phyloP scores from a whole-genome alignment of 441 rosid species.

The Lepidium campestre region DNA sequence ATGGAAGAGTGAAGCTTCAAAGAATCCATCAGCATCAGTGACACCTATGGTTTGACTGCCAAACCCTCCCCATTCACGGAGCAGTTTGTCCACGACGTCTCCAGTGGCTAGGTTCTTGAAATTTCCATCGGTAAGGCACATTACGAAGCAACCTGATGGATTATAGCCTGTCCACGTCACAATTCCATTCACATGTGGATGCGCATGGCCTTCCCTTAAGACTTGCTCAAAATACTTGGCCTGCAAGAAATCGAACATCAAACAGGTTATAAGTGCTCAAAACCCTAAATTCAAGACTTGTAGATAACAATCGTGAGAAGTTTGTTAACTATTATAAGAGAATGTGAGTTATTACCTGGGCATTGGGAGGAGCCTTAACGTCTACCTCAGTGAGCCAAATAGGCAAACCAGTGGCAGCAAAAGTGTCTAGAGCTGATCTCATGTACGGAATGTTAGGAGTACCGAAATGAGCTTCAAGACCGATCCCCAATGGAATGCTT shows the following conservation, averaged over 20 bases:
- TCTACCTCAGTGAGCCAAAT: constrained; percentile 83
- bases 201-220: constrained; percentile 50
- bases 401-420: constrained; percentile 49
- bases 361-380: constrained; percentile 27
- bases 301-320: too few species aligned
- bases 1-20: constrained; percentile 40
- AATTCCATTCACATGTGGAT: constrained; percentile 48
- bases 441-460: constrained; percentile 52
- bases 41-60: constrained; percentile 7
- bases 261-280: background rate
- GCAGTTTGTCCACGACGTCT: constrained; percentile 49
- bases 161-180: constrained; percentile 42
- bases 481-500: constrained; percentile 40
- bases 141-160: constrained; percentile 37
- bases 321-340: too few species aligned
- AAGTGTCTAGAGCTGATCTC: constrained; percentile 56
- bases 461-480: constrained; percentile 62
- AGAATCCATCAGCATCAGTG: constrained; percentile 47
- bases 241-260: constrained; percentile 9
- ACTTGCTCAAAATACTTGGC: constrained; percentile 45
- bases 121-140: constrained; percentile 34
- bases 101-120: constrained; percentile 46
- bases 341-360: constrained; percentile 2
- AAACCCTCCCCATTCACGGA: constrained; percentile 45
- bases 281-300: background rate